A percentile compares a stretch with the other conserved stretches of the same genome.
Evolutionary conservation across 2,329 filamentous ascomycete genomes (phyloP).

Genomic region (Nigrospora osmanthi): DNA sequence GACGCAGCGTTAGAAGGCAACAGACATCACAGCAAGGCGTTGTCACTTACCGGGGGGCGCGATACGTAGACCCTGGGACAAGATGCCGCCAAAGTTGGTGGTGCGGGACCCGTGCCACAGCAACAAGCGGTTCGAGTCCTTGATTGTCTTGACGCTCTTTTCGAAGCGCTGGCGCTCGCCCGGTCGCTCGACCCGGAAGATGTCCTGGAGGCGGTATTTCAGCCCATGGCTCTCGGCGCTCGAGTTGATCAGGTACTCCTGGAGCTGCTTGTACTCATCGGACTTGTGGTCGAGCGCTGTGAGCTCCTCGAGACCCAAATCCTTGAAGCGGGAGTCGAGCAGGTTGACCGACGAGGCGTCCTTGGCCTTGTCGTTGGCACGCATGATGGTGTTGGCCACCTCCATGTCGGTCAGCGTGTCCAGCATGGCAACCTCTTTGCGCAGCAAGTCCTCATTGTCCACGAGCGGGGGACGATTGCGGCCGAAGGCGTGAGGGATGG

Average conservation of each 20-base stretch:
- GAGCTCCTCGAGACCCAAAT: slow-evolving; percentile 67
- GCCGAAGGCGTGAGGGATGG: slow-evolving; percentile 75
- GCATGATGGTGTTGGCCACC: slow-evolving; percentile 69
- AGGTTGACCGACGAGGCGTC: slow-evolving; percentile 43
- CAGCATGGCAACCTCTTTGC: slow-evolving; percentile 66
- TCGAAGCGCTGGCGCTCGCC: slow-evolving; percentile 65
- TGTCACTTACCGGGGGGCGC: slow-evolving; percentile 51
- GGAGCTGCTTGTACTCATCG: slow-evolving; percentile 55
- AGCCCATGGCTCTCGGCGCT: slow-evolving; percentile 56
- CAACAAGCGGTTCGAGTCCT: slow-evolving; percentile 53
- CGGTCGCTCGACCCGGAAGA: slow-evolving; percentile 71
- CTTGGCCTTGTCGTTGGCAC: slow-evolving; percentile 38
- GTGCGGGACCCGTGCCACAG: slow-evolving; percentile 78
- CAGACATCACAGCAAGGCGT: no score
- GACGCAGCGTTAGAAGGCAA: no score
- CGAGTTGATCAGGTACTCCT: slow-evolving; percentile 57
- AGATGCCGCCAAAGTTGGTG: slow-evolving; percentile 78
- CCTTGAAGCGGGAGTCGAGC: slow-evolving; percentile 63
- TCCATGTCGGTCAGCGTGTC: slow-evolving; percentile 79
- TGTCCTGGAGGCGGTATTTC: slow-evolving; percentile 55
- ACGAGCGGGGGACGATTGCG: slow-evolving; percentile 65
- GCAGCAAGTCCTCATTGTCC: slow-evolving; percentile 43
- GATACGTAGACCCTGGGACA: slow-evolving; percentile 75
- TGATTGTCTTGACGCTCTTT: slow-evolving; percentile 40
- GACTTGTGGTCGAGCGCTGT: slow-evolving; percentile 49